phyloP scores from a whole-genome alignment of 805 yeast species.

The Saccharomycopsis selenospora region DNA sequence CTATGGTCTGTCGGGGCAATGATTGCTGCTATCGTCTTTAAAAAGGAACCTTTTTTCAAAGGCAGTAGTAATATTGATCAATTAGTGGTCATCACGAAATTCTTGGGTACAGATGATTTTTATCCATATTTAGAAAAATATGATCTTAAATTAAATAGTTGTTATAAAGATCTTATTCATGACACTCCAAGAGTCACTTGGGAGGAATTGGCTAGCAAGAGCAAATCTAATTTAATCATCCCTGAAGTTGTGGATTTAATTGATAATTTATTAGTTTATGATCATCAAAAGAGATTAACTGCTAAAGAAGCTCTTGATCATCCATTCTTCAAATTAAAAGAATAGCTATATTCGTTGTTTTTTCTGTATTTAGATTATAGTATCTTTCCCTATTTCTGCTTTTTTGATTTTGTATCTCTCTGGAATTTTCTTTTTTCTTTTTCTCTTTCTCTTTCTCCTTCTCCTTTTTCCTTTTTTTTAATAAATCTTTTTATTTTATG shows the following conservation, averaged over 20 bases:
- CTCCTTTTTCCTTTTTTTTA: too few species aligned
- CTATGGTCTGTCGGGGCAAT: conserved; percentile 94
- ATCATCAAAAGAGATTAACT: conserved; percentile 82
- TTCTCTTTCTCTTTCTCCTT: too few species aligned
- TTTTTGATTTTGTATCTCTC: too few species aligned
- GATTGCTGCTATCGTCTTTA: conserved; percentile 83
- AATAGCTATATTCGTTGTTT: neutral
- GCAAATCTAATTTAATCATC: conserved; percentile 60
- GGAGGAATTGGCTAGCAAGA: conserved; percentile 64
- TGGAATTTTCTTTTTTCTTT: too few species aligned
- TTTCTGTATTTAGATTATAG: neutral
- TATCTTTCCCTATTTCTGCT: too few species aligned
- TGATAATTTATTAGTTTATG: conserved; percentile 73
- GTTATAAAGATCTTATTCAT: conserved; percentile 65
- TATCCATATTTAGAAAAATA: conserved; percentile 64
- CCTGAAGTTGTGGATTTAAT: conserved; percentile 75
- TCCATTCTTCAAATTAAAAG: conserved; percentile 31
- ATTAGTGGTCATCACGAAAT: conserved; percentile 79
- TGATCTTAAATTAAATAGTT: conserved; percentile 60
- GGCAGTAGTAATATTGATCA: conserved; percentile 91
- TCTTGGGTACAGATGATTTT: conserved; percentile 79
- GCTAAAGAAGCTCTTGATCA: conserved; percentile 86
- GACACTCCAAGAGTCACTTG: conserved; percentile 80
- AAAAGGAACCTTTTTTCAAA: conserved; percentile 86
- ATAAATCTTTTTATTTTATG: too few species aligned